These are phyloP conservation scores for Casuarina cunninghamiana DNA, from an alignment of 306 rosid genomes.

Conservation along the genomic window DNA sequence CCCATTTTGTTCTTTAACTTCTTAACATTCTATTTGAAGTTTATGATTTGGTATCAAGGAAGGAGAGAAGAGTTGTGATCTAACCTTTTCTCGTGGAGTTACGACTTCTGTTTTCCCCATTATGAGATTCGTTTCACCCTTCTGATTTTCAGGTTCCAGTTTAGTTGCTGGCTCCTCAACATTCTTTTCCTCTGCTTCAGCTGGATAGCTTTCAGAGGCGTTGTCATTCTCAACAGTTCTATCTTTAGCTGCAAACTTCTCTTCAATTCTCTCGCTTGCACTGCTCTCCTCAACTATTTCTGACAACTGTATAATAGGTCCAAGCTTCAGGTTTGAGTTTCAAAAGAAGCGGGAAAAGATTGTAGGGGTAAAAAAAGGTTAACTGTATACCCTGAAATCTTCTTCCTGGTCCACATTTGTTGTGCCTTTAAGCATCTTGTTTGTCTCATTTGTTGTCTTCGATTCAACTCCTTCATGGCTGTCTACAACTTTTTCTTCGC, in stretches of 20 bases:
- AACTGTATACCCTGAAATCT: neutral
- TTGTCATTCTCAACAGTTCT: neutral
- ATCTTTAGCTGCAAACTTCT: conserved; percentile 2
- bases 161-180: conserved; percentile 12
- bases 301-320: conserved; percentile 19
- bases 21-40: neutral
- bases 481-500: conserved; percentile 12
- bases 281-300: conserved; percentile 9
- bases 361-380: neutral
- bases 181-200: conserved; percentile 13
- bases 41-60: neutral
- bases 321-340: neutral
- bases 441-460: conserved; percentile 8
- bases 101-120: neutral
- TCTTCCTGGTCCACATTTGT: neutral
- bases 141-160: neutral
- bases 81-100: conserved; percentile 18
- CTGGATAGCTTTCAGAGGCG: conserved; percentile 5
- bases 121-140: neutral
- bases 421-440: neutral
- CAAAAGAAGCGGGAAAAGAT: neutral
- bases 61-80: conserved; percentile 3
- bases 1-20: neutral
- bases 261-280: neutral
- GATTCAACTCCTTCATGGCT: conserved; percentile 16